Percentiles rank a stretch among this genome's conserved stretches.
Conservation (phyloP, 371 early-diverging fungal genomes). For the Mortierella sp. region DNA sequence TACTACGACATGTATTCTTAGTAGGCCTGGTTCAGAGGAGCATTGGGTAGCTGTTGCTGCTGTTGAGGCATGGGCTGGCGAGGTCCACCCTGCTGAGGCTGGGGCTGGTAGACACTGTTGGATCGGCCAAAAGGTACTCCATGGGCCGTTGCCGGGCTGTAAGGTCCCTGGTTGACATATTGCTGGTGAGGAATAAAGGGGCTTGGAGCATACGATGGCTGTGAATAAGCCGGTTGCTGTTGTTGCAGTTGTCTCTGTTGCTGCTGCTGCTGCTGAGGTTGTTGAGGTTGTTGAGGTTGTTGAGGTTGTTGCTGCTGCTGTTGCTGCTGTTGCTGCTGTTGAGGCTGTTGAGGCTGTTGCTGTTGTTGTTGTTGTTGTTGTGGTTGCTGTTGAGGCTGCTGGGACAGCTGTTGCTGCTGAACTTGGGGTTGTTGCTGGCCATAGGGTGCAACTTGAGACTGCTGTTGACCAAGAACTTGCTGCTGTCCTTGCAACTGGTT, state of each 20-base stretch:
- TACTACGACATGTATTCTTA: neutral
- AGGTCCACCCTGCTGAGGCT: slow-evolving; percentile 11
- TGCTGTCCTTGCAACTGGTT: neutral
- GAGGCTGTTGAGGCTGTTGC: slow-evolving; percentile 10
- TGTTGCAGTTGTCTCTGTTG: slow-evolving; percentile 19
- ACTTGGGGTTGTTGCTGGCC: slow-evolving; percentile 2
- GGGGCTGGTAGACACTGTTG: slow-evolving; percentile 22
- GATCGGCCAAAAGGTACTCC: slow-evolving; percentile 24
- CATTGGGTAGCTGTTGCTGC: neutral
- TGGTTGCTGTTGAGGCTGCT: slow-evolving; percentile 5
- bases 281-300: neutral
- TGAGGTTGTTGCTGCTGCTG: slow-evolving; percentile 24
- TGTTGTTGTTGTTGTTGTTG: slow-evolving; percentile 20
- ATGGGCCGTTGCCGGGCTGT: slow-evolving; percentile 3
- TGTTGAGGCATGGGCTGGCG: slow-evolving; percentile 7
- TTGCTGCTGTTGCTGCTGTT: slow-evolving; percentile 15
- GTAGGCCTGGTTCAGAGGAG: slow-evolving; percentile 9
- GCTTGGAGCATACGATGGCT: slow-evolving; percentile 3
- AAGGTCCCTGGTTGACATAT: slow-evolving; percentile 8
- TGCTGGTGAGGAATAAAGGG: slow-evolving; percentile 14
- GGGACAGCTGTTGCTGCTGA: slow-evolving; percentile 3
- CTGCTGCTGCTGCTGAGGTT: slow-evolving; percentile 32
- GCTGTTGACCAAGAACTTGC: slow-evolving; percentile 19
- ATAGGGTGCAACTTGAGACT: neutral
- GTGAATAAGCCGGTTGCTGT: slow-evolving; percentile 10